These are phyloP conservation scores for Cryphonectria nitschkei DNA, from an alignment of 2,329 filamentous ascomycete species.

Conservation along the genomic window DNA sequence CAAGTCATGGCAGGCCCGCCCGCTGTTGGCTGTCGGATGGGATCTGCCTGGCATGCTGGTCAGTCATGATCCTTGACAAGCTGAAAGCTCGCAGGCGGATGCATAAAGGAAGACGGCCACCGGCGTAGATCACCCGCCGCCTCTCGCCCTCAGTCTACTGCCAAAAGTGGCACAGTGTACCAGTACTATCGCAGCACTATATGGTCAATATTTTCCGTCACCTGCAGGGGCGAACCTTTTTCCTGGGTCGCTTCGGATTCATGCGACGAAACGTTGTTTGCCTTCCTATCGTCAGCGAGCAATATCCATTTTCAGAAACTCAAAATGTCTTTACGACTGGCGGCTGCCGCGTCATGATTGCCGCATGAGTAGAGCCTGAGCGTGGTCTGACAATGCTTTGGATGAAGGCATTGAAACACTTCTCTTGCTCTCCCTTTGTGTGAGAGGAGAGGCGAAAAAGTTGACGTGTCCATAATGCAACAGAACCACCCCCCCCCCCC, in stretches of 20 bases:
- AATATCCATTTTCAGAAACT: background rate
- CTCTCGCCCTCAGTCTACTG: background rate
- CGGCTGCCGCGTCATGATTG: background rate
- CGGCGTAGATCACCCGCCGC: conserved; percentile 26
- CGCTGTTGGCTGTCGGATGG: background rate
- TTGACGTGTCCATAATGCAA: conserved; percentile 16
- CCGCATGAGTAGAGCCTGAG: background rate
- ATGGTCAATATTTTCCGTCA: conserved; percentile 2
- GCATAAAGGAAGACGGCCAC: conserved; percentile 16
- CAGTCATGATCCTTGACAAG: conserved; percentile 27
- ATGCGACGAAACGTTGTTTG: conserved; percentile 21
- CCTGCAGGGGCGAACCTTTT: conserved; percentile 26
- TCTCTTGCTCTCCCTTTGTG: background rate
- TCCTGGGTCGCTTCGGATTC: conserved; percentile 12
- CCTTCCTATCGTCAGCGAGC: conserved; percentile 1
- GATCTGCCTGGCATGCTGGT: conserved; percentile 1
- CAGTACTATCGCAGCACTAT: background rate
- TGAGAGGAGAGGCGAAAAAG: conserved; percentile 19
- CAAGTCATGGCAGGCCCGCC: background rate
- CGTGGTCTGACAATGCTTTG: background rate
- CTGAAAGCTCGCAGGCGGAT: conserved; percentile 25
- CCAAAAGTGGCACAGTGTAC: background rate
- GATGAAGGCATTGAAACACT: background rate
- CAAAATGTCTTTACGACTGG: background rate
- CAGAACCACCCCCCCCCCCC: background rate